These are phyloP conservation scores for Ustilago tritici DNA, from an alignment of 1,284 basidiomycete genomes.

Conservation along the genomic window DNA sequence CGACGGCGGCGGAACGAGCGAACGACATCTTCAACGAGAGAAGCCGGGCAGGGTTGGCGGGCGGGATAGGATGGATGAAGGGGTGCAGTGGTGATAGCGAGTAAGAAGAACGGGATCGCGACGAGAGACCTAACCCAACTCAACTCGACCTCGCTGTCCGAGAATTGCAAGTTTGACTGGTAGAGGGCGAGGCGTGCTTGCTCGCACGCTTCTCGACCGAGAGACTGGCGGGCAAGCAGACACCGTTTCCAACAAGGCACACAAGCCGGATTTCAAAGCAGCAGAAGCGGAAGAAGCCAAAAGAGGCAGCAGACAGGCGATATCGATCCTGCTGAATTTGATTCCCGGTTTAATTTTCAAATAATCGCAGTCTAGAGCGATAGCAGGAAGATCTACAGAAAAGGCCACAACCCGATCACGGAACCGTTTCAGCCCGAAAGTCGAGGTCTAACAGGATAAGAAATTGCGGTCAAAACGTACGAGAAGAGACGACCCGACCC, in stretches of 20 bases:
- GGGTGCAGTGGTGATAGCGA: not conserved
- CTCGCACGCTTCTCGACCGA: conserved; percentile 5
- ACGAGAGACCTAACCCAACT: conserved; percentile 13
- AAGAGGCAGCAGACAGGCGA: not conserved
- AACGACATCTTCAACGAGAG: conserved; percentile 45
- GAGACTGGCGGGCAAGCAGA: not conserved
- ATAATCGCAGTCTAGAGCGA: not conserved
- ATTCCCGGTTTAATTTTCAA: not conserved
- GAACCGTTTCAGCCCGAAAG: conserved; percentile 46
- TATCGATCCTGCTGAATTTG: not conserved
- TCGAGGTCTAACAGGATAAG: not conserved
- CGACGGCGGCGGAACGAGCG: conserved; percentile 52
- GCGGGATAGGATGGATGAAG: not conserved
- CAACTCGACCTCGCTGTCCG: not conserved
- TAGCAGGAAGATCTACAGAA: no score
- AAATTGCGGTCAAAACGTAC: conserved; percentile 1
- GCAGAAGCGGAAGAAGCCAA: not conserved
- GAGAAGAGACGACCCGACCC: not conserved
- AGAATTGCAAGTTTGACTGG: conserved; percentile 2
- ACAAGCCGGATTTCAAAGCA: conserved; percentile 6
- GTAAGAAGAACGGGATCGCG: conserved; percentile 21
- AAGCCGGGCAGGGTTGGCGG: not conserved
- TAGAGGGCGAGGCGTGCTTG: not conserved
- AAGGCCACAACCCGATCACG: conserved; percentile 33
- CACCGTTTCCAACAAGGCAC: not conserved